Evolutionary conservation across 2,329 filamentous ascomycete genomes (phyloP), one percentile per base, ranked within the genome.

Genomic region (Cladosporium sp.): DNA sequence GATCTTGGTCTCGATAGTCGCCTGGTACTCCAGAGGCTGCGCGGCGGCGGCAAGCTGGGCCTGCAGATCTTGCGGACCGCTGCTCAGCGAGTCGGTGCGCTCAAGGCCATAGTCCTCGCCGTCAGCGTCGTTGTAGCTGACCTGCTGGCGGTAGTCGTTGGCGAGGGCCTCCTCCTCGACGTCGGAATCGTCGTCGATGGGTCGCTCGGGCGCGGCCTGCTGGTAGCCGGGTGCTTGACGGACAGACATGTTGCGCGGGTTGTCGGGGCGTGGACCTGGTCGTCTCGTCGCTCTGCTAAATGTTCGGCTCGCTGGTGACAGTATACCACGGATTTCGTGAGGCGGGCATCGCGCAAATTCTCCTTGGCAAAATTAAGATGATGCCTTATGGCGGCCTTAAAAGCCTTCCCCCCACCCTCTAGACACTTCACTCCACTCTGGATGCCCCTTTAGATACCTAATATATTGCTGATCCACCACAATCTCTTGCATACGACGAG

Each of bases 1-100:
- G n/a, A 97, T 96, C 77, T 97, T 97, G 71, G 89, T 88, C 73
- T 97, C 93, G 51, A 99, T 81, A 29, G 91, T 89, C 42, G 93
- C 93, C 67, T 93, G 90, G 73, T 95, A 97, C 70, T 99, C 93
- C 60, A 99, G 80, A 45, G 93, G 93, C 66, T 93, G 92, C 58
- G 93, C 93, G 54, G 93, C 93, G 59, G 91, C 89, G 58, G 85
- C 85, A 57, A 99, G 80, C 70, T 93, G 88, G 57, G 89, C 86
- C 76, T 97, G 91, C 65, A 99, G 89, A 68, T 97, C 93, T 72
- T 95, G 89, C 68, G 83, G 79, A 72, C 89, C 87, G 63, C 80
- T 82, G 70, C 83, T 84, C 64, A 73, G 61, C 29, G 73, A 73
- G 29, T 64, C 64, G 62, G 83, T 83, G 69, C 84, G 82, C 70